Evolutionary conservation across 805 yeast genomes (phyloP), one percentile per base, ranked within the genome.

Genomic region (Brettanomyces nanus): DNA sequence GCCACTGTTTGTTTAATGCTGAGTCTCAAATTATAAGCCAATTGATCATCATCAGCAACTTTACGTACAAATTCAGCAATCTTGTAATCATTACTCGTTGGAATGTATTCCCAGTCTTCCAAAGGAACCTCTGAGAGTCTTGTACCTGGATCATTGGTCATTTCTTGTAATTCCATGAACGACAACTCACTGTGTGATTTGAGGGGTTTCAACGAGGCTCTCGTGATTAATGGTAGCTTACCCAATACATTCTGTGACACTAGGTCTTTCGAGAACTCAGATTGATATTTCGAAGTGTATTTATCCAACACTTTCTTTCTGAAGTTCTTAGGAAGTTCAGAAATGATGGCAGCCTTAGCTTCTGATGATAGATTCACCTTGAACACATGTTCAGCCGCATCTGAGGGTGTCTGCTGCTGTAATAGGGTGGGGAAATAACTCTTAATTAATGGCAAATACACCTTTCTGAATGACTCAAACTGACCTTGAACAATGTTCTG

Each of bases 401-500:
- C 56, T n/a, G 45, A 41, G 20, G 56, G 41, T 11, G 55, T 53
- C 1, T 40, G 25, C 14, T 27, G 28, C 36, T 52, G 44, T 7
- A 59, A 32, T 4, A 48, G 38, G 10, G 59, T 50, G 34, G 66
- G 58, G 31, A 71, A 67, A 31, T 71, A 60, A 17, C 61, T 60
- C 31, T 58, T 58, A 36, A 77, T 45, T 6, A 80, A 58, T 2
- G 95, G 95, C n/a, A 66, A 62, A 53, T 92, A 92, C 51, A 92
- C 73, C 40, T 62, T 60, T 41, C 79, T 71, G 62, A 92, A 92
- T 44, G 75, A 70, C 15, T 63, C 60, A 45, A 74, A 71, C 58
- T 92, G 96, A 56, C 82, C 82, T 9, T 61, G 56, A 3, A 92
- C 97, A 44, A 92, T 92, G 55, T 92, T 92, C 35, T 68, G 65